Evolutionary conservation across 2,329 filamentous ascomycete genomes (phyloP).

Genomic region (Phyllosticta citribraziliensis): DNA sequence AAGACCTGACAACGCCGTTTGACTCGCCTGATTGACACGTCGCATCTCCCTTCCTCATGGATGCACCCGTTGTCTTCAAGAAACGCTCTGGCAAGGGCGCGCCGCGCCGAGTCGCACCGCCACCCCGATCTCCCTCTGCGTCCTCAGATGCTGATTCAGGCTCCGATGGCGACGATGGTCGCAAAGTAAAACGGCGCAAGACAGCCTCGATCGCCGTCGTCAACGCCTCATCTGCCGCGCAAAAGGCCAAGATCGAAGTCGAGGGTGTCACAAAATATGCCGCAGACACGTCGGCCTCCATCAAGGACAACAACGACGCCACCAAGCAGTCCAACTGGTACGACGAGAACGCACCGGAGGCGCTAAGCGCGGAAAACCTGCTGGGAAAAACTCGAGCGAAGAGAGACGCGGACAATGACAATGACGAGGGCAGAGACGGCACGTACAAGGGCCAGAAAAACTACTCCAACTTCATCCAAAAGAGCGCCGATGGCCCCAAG

Average conservation of each 20-base stretch:
- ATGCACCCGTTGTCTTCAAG: conserved; percentile 63
- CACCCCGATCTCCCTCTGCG: conserved; percentile 46
- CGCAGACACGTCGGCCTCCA: conserved; percentile 52
- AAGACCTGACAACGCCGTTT: not conserved
- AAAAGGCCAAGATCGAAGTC: conserved; percentile 31
- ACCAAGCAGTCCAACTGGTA: conserved; percentile 88
- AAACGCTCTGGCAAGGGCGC: conserved; percentile 71
- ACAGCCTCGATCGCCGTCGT: conserved; percentile 51
- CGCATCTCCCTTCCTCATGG: conserved; percentile 14
- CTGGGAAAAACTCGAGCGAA: conserved; percentile 45
- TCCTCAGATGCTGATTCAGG: conserved; percentile 49
- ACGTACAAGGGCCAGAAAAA: conserved; percentile 70
- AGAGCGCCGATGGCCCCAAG: conserved; percentile 65
- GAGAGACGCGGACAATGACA: not conserved
- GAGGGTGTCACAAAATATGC: conserved; percentile 44
- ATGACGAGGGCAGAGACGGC: conserved; percentile 36
- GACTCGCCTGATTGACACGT: not conserved
- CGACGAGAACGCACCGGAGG: conserved; percentile 56
- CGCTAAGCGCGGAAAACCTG: conserved; percentile 44
- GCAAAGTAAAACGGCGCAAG: conserved; percentile 67
- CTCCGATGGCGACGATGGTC: conserved; percentile 69
- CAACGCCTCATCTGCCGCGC: conserved; percentile 52
- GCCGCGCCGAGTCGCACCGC: conserved; percentile 71
- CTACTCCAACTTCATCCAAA: conserved; percentile 55
- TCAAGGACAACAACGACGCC: conserved; percentile 68